Conservation (phyloP, 1,139 yeast genomes). For the Geotrichum histeridarum region DNA sequence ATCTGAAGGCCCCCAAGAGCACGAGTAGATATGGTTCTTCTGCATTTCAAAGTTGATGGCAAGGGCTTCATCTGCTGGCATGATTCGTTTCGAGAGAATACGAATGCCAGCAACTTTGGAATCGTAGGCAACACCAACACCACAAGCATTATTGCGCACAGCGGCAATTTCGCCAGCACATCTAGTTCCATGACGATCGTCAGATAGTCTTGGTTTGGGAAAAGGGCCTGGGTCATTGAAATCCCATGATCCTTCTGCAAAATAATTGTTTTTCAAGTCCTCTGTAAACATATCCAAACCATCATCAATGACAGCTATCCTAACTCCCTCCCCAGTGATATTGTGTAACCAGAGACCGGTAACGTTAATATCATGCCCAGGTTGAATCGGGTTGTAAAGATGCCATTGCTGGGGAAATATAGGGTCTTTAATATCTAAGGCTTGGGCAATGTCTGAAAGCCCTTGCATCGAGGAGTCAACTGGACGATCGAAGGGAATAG, state of each 20-base stretch:
- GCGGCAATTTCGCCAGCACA: slow-evolving; percentile 98
- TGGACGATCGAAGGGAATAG: slow-evolving; percentile 14
- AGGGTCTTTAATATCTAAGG: slow-evolving; percentile 70
- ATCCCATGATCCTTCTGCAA: slow-evolving; percentile 81
- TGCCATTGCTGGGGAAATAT: slow-evolving; percentile 86
- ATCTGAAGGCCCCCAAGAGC: slow-evolving; percentile 99
- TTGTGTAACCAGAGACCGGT: slow-evolving; percentile 80
- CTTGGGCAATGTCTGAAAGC: slow-evolving; percentile 36
- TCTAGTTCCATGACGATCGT: slow-evolving; percentile 93
- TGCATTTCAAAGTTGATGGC: slow-evolving; percentile 77
- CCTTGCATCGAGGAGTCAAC: slow-evolving; percentile 26
- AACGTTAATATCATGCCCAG: slow-evolving; percentile 84
- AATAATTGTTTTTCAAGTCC: slow-evolving; percentile 67
- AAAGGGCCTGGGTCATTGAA: slow-evolving; percentile 68
- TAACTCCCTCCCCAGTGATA: slow-evolving; percentile 74
- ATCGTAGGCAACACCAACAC: slow-evolving; percentile 87
- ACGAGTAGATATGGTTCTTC: slow-evolving; percentile 82
- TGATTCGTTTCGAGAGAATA: slow-evolving; percentile 72
- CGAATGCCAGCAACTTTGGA: slow-evolving; percentile 87
- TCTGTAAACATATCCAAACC: slow-evolving; percentile 78
- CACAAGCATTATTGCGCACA: slow-evolving; percentile 76
- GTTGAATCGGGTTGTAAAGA: slow-evolving; percentile 60
- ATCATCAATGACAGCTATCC: slow-evolving; percentile 86
- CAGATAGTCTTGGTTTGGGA: slow-evolving; percentile 76
- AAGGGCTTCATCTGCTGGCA: slow-evolving; percentile 86